Conservation (phyloP, 148 eudicot species). For the Arbutus unedo region DNA sequence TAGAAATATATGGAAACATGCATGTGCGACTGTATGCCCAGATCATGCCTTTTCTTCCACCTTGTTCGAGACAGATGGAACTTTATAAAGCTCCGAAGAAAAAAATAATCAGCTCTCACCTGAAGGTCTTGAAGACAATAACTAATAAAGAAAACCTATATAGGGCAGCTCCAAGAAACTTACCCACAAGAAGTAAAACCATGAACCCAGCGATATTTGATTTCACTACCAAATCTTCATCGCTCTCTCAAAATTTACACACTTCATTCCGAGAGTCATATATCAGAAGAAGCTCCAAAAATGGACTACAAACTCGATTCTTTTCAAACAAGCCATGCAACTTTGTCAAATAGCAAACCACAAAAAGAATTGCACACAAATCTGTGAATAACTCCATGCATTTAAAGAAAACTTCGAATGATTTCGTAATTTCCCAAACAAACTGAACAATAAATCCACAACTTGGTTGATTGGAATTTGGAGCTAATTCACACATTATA, state of each 20-base stretch:
- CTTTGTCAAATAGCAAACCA: not conserved
- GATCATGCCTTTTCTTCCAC: not conserved
- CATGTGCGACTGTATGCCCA: not conserved
- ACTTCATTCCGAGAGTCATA: not conserved
- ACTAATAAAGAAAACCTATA: not conserved
- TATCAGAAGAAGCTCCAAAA: not conserved
- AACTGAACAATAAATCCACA: not conserved
- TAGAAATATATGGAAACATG: not conserved
- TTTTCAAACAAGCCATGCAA: conserved; percentile 1
- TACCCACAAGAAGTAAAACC: not conserved
- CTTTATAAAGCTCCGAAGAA: not conserved
- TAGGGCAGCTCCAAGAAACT: not conserved
- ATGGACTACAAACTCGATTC: not conserved
- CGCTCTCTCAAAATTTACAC: not conserved
- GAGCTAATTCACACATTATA: not conserved
- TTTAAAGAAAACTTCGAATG: not conserved
- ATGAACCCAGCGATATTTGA: not conserved
- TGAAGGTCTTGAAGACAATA: no score
- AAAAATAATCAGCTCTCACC: not conserved
- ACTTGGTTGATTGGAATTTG: not conserved
- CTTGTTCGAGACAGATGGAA: not conserved
- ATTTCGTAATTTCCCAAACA: not conserved
- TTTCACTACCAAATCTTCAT: not conserved
- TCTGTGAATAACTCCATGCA: not conserved
- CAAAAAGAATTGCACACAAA: not conserved